Conservation (phyloP, 768 basidiomycete genomes). For the Butyriboletus loyo region DNA sequence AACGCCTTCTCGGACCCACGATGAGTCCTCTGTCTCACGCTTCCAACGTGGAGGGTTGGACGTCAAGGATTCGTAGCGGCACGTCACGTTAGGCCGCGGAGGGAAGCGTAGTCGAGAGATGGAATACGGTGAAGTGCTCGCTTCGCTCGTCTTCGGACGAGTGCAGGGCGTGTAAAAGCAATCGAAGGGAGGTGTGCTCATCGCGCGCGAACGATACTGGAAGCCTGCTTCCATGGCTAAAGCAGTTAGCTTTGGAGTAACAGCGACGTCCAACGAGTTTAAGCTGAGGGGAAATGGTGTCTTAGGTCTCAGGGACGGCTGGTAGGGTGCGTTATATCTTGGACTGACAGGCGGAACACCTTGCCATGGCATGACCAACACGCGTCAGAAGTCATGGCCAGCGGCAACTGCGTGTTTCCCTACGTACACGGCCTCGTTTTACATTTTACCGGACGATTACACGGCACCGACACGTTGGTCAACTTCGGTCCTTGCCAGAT, state of each 20-base stretch:
- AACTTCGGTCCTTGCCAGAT: conserved; percentile 8
- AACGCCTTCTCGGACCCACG: conserved; percentile 49
- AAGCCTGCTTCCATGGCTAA: conserved; percentile 28
- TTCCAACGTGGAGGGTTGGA: conserved; percentile 24
- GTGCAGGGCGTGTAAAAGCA: conserved; percentile 11
- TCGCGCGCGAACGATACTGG: conserved; percentile 27
- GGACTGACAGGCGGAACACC: conserved; percentile 24
- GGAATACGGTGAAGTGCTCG: conserved; percentile 6
- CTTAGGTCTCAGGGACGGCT: conserved; percentile 19
- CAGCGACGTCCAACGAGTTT: conserved; percentile 9
- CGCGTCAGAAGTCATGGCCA: conserved; percentile 22
- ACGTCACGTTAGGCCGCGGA: conserved; percentile 15
- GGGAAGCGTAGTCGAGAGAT: conserved; percentile 22
- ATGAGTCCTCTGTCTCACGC: conserved; percentile 29
- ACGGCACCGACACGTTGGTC: conserved; percentile 30
- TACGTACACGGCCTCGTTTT: conserved; percentile 31
- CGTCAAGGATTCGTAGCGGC: conserved; percentile 12
- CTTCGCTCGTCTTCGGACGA: conserved; percentile 25
- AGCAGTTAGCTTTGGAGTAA: conserved; percentile 1
- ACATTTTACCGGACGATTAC: conserved; percentile 5
- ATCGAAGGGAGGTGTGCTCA: conserved; percentile 19
- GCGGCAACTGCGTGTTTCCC: conserved; percentile 19
- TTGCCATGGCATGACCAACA: conserved; percentile 32
- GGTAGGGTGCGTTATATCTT: conserved; percentile 30
- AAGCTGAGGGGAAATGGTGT: conserved; percentile 12